Evolutionary conservation across 345 rosid genomes (phyloP).

Genomic region (Litchi chinensis): DNA sequence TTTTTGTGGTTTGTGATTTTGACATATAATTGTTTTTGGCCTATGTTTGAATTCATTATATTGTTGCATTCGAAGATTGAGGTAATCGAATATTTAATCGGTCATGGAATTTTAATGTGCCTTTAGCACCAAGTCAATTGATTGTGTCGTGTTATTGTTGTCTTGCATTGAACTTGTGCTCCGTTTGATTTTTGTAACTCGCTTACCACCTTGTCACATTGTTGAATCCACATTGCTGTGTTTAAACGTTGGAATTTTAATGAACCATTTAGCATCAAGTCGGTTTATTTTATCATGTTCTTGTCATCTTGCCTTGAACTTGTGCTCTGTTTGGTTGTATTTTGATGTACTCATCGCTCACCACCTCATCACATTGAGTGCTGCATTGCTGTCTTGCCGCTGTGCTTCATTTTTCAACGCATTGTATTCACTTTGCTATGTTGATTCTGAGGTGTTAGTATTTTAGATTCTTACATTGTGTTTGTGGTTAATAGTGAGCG

Average conservation of each 20-base stretch:
- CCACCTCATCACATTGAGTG: too few species aligned
- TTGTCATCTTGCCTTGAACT: too few species aligned
- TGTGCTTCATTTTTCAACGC: not conserved
- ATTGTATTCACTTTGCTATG: not conserved
- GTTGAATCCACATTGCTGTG: not conserved
- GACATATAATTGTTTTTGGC: not conserved
- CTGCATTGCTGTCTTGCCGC: not conserved
- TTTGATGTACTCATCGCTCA: too few species aligned
- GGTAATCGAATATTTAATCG: not conserved
- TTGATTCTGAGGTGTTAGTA: not conserved
- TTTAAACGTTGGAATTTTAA: too few species aligned
- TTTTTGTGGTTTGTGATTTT: not conserved
- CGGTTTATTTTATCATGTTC: too few species aligned
- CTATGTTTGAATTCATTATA: not conserved
- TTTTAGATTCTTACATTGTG: not conserved
- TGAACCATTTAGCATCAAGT: too few species aligned
- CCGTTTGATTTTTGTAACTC: not conserved
- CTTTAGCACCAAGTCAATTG: not conserved
- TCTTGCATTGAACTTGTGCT: not conserved
- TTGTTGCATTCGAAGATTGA: conserved; percentile 7
- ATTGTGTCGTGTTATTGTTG: not conserved
- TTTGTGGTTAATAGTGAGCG: not conserved
- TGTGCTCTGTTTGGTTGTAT: too few species aligned
- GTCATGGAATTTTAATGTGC: not conserved
- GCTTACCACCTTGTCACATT: not conserved